Conservation (phyloP, 1,284 basidiomycete species). For the Tetrapyrgos nigripes region DNA sequence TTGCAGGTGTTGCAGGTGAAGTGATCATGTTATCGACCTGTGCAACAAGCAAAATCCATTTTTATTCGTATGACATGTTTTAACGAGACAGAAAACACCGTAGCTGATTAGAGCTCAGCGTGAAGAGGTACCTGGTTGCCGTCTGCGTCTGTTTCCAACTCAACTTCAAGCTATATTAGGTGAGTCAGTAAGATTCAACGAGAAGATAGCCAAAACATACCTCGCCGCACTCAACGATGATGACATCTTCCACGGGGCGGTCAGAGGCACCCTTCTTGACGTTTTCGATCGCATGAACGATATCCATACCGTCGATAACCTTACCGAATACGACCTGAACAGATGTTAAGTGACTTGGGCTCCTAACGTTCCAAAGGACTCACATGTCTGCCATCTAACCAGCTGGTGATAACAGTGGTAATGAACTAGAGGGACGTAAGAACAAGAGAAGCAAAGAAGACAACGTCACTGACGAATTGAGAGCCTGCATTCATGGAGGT, state of each 20-base stretch:
- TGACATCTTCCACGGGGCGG: constrained; percentile 74
- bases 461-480: constrained; percentile 70
- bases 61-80: constrained; percentile 47
- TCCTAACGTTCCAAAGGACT: constrained; percentile 27
- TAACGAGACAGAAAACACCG: constrained; percentile 57
- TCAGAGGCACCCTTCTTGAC: constrained; percentile 72
- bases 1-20: constrained; percentile 5
- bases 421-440: constrained; percentile 67
- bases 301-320: constrained; percentile 90
- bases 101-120: constrained; percentile 84
- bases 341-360: constrained; percentile 11
- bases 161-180: constrained; percentile 63
- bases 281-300: constrained; percentile 78
- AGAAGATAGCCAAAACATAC: constrained; percentile 46
- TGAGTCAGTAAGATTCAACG: constrained; percentile 13
- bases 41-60: constrained; percentile 35
- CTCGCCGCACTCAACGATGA: constrained; percentile 86
- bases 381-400: constrained; percentile 81
- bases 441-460: constrained; percentile 11
- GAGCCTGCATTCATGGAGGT: constrained; percentile 56
- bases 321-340: constrained; percentile 88
- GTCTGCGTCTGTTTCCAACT: constrained; percentile 62
- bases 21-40: constrained; percentile 32
- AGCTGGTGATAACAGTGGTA: constrained; percentile 78
- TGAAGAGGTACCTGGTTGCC: constrained; percentile 91